Evolutionary conservation across 2,329 filamentous ascomycete genomes (phyloP).

Genomic region (Penicillium sp.): DNA sequence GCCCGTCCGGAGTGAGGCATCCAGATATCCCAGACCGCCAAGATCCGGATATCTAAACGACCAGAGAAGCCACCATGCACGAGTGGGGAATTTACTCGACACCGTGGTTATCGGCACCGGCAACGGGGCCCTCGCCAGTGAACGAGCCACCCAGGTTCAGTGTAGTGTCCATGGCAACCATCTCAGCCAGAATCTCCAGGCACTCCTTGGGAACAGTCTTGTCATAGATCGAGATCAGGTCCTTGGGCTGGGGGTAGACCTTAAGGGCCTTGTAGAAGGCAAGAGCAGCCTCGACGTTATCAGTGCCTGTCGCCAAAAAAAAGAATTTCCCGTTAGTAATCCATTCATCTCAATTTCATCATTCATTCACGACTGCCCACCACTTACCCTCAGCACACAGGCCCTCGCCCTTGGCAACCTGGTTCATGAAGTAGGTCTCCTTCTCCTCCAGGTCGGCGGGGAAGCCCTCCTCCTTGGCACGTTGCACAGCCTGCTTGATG

Average conservation of each 20-base stretch:
- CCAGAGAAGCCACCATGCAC: not conserved
- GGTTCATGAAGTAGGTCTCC: conserved; percentile 95
- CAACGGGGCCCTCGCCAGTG: conserved; percentile 41
- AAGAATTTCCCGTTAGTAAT: conserved; percentile 15
- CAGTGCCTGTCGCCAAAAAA: conserved; percentile 40
- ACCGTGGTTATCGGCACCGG: conserved; percentile 41
- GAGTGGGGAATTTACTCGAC: conserved; percentile 41
- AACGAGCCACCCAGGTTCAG: conserved; percentile 64
- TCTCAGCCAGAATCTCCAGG: conserved; percentile 93
- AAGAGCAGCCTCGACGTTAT: conserved; percentile 78
- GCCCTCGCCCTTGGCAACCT: conserved; percentile 86
- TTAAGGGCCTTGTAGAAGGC: conserved; percentile 99
- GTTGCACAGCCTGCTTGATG: conserved; percentile 77
- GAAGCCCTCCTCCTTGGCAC: conserved; percentile 90
- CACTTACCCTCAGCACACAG: conserved; percentile 80
- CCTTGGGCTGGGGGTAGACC: conserved; percentile 92
- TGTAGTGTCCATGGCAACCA: conserved; percentile 89
- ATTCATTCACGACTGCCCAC: not conserved
- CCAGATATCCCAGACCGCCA: not conserved
- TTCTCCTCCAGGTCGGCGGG: conserved; percentile 88
- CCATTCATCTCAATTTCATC: not conserved
- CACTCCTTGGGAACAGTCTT: conserved; percentile 98
- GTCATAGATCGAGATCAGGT: conserved; percentile 96
- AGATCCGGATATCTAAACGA: not conserved
- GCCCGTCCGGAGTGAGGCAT: not conserved